Evolutionary conservation across 2,329 filamentous ascomycete genomes (phyloP).

Genomic region (Dactylellina drechsleri): DNA sequence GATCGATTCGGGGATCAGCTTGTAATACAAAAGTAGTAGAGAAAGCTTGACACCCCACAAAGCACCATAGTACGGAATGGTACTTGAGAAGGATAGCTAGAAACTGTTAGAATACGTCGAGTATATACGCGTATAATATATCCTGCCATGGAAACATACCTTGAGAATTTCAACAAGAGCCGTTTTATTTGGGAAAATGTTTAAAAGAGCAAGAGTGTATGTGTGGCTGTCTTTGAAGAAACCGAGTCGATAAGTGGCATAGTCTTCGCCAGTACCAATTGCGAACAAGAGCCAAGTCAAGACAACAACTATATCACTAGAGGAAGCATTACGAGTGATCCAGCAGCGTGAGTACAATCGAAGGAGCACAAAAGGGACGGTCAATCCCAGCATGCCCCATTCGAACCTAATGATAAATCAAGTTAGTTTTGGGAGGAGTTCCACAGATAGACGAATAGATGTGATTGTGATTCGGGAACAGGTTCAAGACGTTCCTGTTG

Average conservation of each 20-base stretch:
- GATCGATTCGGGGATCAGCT: constrained; percentile 51
- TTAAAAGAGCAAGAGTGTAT: constrained; percentile 30
- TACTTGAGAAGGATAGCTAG: constrained; percentile 49
- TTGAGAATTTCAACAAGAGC: constrained; percentile 48
- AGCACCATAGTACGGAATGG: constrained; percentile 46
- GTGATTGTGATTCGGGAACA: constrained; percentile 39
- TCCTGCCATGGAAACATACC: neutral
- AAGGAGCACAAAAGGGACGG: constrained; percentile 55
- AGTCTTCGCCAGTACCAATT: constrained; percentile 43
- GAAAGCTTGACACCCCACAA: constrained; percentile 52
- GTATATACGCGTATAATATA: too few relatives aligned
- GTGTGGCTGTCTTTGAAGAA: constrained; percentile 27
- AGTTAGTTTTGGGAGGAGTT: constrained; percentile 38
- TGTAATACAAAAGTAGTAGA: constrained; percentile 51
- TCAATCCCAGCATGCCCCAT: constrained; percentile 53
- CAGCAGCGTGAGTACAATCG: constrained; percentile 54
- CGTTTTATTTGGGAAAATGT: constrained; percentile 35
- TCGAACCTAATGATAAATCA: constrained; percentile 34
- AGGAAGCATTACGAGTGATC: constrained; percentile 51
- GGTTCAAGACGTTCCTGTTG: constrained; percentile 6
- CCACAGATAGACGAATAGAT: neutral
- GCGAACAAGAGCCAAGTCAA: constrained; percentile 47
- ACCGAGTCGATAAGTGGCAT: constrained; percentile 41
- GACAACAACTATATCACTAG: constrained; percentile 50
- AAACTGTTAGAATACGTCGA: neutral